Evolutionary conservation across 2,329 filamentous ascomycete genomes (phyloP).

Genomic region (Xylaria sp.): DNA sequence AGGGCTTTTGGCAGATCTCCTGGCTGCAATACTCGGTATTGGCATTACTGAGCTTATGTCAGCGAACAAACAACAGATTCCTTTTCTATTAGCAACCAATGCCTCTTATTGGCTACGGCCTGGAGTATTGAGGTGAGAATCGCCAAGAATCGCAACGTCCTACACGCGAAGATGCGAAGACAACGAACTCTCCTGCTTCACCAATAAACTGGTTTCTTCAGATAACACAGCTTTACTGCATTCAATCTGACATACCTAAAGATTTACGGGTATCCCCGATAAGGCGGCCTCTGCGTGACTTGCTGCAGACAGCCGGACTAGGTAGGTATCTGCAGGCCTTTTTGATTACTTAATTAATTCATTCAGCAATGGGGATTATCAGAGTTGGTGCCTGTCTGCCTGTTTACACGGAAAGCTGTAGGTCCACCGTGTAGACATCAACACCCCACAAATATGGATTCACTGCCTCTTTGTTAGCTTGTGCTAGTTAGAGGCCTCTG

Average conservation of each 20-base stretch:
- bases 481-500: conserved; percentile 4
- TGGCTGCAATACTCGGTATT: neutral
- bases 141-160: neutral
- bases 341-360: neutral
- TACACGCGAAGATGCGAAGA: neutral
- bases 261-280: neutral
- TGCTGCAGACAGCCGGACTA: neutral
- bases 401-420: neutral
- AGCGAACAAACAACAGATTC: neutral
- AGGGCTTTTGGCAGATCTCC: neutral
- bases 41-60: neutral
- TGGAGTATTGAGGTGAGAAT: neutral
- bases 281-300: neutral
- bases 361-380: neutral
- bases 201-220: neutral
- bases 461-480: neutral
- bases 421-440: neutral
- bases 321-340: neutral
- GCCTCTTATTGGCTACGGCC: neutral
- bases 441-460: neutral
- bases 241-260: neutral
- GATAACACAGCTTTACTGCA: neutral
- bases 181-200: neutral
- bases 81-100: neutral
- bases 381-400: neutral